These are phyloP conservation scores for Trichosporon sp. DNA, from an alignment of 1,284 basidiomycete species.

Conservation along the genomic window DNA sequence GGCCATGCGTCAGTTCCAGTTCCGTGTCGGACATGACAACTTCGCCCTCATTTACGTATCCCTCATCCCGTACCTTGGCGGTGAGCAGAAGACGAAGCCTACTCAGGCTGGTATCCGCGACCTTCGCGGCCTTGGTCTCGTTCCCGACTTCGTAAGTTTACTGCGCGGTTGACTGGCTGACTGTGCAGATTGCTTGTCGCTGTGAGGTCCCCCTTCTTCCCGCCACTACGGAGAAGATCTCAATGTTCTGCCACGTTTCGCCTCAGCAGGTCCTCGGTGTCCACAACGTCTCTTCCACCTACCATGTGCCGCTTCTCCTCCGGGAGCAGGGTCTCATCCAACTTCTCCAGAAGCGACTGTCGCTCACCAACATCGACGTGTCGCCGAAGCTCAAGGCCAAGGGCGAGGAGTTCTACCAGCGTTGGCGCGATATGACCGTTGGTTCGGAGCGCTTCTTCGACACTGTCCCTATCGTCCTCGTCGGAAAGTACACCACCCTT, in stretches of 20 bases:
- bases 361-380: slow-evolving; percentile 60
- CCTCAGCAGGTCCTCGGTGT: slow-evolving; percentile 93
- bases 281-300: slow-evolving; percentile 93
- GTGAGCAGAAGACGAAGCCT: slow-evolving; percentile 98
- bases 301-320: slow-evolving; percentile 92
- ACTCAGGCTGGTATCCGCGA: slow-evolving; percentile 97
- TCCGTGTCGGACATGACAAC: slow-evolving; percentile 94
- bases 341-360: slow-evolving; percentile 76
- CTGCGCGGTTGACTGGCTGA: background rate
- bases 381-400: slow-evolving; percentile 56
- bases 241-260: slow-evolving; percentile 98
- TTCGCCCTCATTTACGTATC: slow-evolving; percentile 97
- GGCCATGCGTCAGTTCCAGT: slow-evolving; percentile 99
- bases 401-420: slow-evolving; percentile 61
- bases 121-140: slow-evolving; percentile 82
- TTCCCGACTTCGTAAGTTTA: slow-evolving; percentile 76
- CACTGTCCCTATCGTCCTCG: slow-evolving; percentile 80
- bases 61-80: slow-evolving; percentile 96
- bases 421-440: slow-evolving; percentile 81
- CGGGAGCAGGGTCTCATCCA: slow-evolving; percentile 85
- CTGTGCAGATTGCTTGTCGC: slow-evolving; percentile 79
- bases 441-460: slow-evolving; percentile 90
- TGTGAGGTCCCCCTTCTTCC: slow-evolving; percentile 62
- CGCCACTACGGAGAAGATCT: slow-evolving; percentile 89
- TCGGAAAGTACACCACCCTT: slow-evolving; percentile 96